Percentiles rank a stretch among this genome's conserved stretches.
Conservation (phyloP, 2,329 filamentous ascomycete species). For the Lecanicillium sp. region DNA sequence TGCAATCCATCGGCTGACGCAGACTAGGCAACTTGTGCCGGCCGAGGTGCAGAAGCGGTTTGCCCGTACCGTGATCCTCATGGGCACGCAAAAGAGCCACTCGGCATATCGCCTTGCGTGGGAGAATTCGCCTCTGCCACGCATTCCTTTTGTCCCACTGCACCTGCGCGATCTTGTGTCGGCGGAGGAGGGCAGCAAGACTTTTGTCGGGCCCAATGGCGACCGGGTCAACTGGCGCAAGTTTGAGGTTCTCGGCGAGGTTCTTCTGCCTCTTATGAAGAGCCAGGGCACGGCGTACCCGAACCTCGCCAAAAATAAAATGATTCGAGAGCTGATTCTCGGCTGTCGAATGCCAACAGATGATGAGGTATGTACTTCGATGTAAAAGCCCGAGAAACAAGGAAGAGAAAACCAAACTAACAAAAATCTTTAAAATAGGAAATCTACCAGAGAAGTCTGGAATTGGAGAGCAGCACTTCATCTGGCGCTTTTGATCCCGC, state of each 20-base stretch:
- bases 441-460: conserved; percentile 54
- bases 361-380: conserved; percentile 63
- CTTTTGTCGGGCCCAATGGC: conserved; percentile 67
- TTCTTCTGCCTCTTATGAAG: conserved; percentile 82
- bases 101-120: conserved; percentile 95
- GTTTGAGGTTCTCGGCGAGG: conserved; percentile 91
- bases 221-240: conserved; percentile 95
- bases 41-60: conserved; percentile 72
- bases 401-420: too few relatives aligned
- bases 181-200: conserved; percentile 86
- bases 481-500: conserved; percentile 33
- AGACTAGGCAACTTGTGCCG: conserved; percentile 71
- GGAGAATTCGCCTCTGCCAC: conserved; percentile 85
- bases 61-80: conserved; percentile 79
- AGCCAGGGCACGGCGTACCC: conserved; percentile 82
- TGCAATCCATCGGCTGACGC: conserved; percentile 72
- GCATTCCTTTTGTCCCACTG: conserved; percentile 89
- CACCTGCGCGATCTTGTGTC: conserved; percentile 85
- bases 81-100: conserved; percentile 87
- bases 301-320: conserved; percentile 61
- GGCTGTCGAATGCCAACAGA: conserved; percentile 77
- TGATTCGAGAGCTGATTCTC: conserved; percentile 66
- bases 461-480: conserved; percentile 45
- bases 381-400: background rate
- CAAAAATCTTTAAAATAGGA: conserved; percentile 35